Base-by-base conservation (phyloP, 1,139 yeast species). In the Yamadazyma trypodendri region DNA sequence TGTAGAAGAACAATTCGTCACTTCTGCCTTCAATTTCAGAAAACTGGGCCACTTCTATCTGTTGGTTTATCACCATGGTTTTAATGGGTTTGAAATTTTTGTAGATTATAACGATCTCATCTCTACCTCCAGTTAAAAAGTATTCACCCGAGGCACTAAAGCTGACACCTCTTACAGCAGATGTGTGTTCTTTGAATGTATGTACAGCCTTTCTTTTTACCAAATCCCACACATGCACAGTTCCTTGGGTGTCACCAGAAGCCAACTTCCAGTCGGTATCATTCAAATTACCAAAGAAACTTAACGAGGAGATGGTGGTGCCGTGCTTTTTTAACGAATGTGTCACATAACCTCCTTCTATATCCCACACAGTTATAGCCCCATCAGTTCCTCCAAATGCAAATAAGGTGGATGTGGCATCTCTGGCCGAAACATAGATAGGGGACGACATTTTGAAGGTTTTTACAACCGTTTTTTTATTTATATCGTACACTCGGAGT, bases 371-470 rank as follows among this genome's bases (percentile, higher is more conserved):
- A 35, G 88, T 82, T 15, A 90, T 85, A 28, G 81, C 77, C 35
- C 98, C 97, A 58, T 94, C 98, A 0, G 97, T 85, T 34, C 96
- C 92, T 35, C 99, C 99, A 53, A 94, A 82, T 25, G 96, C 95
- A 54, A 90, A 79, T 35, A 92, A 68, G 4, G 95, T 79, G 12
- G 96, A 84, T 0, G 97, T 88, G 5, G 77, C 60, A 58, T 92
- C 98, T 23, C 78, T 77, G 11, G 83, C 72, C 40, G 89, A 75
- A 14, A 88, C 83, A 58, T 86, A 86, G 1, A 87, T 85, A 1
- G 97, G 96, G 1, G 96, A 80, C 3, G 85, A 66, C 38, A 84
- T 55, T 56, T 77, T 82, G 61, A 73, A 71, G 15, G 68, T 64
- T 58, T 72, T 85, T 58, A 65, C 67, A 58, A 70, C 72, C 56